Evolutionary conservation across 805 yeast genomes (phyloP).

Genomic region (Starmerella scarabaei): DNA sequence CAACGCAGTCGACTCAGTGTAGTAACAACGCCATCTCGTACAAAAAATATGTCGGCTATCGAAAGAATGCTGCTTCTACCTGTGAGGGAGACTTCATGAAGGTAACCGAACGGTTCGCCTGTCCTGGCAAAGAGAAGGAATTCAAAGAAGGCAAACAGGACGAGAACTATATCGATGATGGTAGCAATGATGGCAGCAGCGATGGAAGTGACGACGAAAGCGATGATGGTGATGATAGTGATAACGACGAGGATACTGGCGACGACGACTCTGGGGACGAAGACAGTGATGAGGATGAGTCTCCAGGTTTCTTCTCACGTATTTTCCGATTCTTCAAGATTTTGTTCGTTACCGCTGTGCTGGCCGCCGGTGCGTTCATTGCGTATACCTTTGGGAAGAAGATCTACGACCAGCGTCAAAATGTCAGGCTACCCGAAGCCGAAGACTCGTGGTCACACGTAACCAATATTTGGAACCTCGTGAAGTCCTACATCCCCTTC

Average conservation of each 20-base stretch:
- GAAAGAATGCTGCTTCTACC: constrained; percentile 72
- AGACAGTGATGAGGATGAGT: not conserved
- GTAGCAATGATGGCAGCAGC: not conserved
- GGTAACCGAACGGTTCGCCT: constrained; percentile 49
- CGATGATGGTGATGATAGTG: not conserved
- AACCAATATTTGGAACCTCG: constrained; percentile 5
- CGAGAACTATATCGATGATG: not conserved
- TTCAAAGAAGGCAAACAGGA: constrained; percentile 30
- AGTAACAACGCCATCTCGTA: constrained; percentile 38
- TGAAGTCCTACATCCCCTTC: constrained; percentile 5
- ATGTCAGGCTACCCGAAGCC: not conserved
- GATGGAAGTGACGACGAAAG: too few species aligned
- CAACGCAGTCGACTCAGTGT: constrained; percentile 22
- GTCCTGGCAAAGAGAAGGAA: constrained; percentile 75
- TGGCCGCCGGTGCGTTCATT: not conserved
- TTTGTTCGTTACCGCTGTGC: not conserved
- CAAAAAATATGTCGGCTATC: constrained; percentile 82
- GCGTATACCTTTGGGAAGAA: not conserved
- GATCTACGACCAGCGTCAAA: not conserved
- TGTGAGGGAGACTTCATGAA: constrained; percentile 66
- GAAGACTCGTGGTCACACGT: not conserved
- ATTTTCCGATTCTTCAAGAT: not conserved
- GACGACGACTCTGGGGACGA: too few species aligned
- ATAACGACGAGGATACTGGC: not conserved
- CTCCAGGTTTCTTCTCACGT: not conserved